Evolutionary conservation across 2,329 filamentous ascomycete species (phyloP), one percentile per base, ranked within the genome.

Genomic region (Aspergillus quadricinctus): DNA sequence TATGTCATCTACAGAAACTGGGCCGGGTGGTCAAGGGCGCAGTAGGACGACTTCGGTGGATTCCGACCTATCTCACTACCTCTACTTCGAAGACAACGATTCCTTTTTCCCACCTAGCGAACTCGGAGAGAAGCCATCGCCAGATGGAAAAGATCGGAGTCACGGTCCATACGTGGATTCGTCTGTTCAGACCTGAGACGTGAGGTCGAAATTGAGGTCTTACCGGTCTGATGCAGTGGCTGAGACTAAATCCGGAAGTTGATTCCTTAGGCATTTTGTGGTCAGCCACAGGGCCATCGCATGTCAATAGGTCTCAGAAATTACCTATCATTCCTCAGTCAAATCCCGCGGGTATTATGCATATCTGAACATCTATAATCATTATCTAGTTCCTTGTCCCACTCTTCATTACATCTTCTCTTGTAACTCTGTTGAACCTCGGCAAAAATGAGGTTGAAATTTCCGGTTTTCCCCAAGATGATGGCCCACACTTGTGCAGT

Each of bases 31-130:
- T 11, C 27, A 31, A 50, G 29, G 49, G 35, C 23, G 48, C 31
- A 52, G 50, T 46, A 58, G 53, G 45, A 29, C 31, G 27, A 56
- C 14, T 21, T 56, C 52, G 11, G 43, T 53, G n/a, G 55, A 66
- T 23, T 60, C 64, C 4, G 60, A 67, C 23, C 23, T 70, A 19
- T 65, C 66, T 28, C 69, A 73, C 61, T 64, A 67, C 57, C 69
- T 72, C 19, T 66, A 71, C 52, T 73, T 68, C 28, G 69, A 73
- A 56, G 70, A 73, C 48, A 72, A 73, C 49, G 67, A 68, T 35
- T 62, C 64, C 52, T 73, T 73, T 55, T 73, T 73, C 46, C 68
- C 69, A 27, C 69, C 69, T 3, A 61, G 48, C 40, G 65, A 64
- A 63, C 54, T 70, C 7, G 67, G 66, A 2, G 62, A 68, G 50